phyloP scores from a whole-genome alignment of 306 rosid species.

The Begonia fuchsioides region DNA sequence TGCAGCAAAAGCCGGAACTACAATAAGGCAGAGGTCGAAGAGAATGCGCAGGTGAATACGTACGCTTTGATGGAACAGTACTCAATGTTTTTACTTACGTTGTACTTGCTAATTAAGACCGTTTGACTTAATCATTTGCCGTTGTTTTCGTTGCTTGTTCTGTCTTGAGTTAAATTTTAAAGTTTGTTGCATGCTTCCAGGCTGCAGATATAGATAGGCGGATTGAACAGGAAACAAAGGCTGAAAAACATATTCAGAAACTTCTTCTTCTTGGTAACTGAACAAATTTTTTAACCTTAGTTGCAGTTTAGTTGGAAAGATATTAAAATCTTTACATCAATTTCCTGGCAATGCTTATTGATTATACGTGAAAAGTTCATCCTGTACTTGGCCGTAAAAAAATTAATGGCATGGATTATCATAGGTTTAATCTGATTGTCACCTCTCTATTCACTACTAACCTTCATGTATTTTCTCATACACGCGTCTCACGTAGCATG shows the following conservation, averaged over 20 bases:
- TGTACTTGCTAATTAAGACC: neutral
- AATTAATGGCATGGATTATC: no score
- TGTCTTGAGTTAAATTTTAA: constrained; percentile 9
- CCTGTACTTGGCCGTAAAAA: no score
- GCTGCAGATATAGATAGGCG: constrained; percentile 80
- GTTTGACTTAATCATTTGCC: neutral
- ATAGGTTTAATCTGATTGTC: no score
- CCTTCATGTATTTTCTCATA: no score
- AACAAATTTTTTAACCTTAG: neutral
- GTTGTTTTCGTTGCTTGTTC: neutral
- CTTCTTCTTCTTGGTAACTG: constrained; percentile 78
- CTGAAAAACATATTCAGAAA: constrained; percentile 86
- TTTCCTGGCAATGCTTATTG: neutral
- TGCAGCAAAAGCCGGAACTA: constrained; percentile 71
- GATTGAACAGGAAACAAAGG: constrained; percentile 76
- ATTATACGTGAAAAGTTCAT: no score
- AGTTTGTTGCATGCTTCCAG: constrained; percentile 31
- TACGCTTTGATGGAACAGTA: neutral
- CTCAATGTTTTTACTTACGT: neutral
- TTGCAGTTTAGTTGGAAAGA: neutral
- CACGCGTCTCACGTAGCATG: no score
- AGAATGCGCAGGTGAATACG: constrained; percentile 60
- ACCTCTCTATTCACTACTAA: no score
- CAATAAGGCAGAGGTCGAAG: constrained; percentile 62
- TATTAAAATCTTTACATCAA: neutral